Percentiles rank a stretch among this genome's conserved stretches.
These are phyloP conservation scores for Xylaria venustula DNA, from an alignment of 495 filamentous ascomycete genomes.

Conservation along the genomic window DNA sequence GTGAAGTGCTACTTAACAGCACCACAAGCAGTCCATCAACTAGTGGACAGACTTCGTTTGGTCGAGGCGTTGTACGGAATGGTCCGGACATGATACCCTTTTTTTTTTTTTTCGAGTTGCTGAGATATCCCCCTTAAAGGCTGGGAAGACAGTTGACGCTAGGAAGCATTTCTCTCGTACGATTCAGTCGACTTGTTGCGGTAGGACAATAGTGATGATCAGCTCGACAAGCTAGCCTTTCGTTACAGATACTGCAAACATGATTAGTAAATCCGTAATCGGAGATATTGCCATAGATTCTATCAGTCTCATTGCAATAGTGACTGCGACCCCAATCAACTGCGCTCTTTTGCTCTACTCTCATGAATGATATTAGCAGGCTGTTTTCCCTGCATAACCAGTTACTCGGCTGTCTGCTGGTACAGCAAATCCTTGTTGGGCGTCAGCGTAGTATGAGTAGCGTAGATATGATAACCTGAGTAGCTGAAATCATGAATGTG, in stretches of 20 bases:
- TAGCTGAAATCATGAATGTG: not conserved
- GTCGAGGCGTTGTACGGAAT: conserved; percentile 34
- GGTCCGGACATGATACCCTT: conserved; percentile 37
- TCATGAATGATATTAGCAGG: too few species aligned
- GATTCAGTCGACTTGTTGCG: not conserved
- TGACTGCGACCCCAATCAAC: not conserved
- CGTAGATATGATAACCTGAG: too few species aligned
- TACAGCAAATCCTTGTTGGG: too few species aligned
- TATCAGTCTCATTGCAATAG: not conserved
- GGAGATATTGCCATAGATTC: not conserved
- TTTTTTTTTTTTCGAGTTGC: conserved; percentile 26
- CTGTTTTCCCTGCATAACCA: not conserved
- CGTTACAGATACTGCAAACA: conserved; percentile 11
- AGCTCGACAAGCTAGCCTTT: conserved; percentile 1
- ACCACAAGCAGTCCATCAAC: conserved; percentile 20
- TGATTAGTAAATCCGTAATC: conserved; percentile 3
- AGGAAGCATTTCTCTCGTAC: not conserved
- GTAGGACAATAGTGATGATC: not conserved
- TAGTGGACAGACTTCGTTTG: conserved; percentile 30
- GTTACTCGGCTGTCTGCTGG: too few species aligned
- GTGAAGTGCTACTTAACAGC: conserved; percentile 8
- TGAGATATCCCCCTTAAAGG: conserved; percentile 16
- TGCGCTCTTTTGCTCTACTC: not conserved
- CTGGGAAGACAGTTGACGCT: conserved; percentile 9
- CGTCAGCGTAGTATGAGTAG: too few species aligned